Evolutionary conservation across 768 basidiomycete species (phyloP).

Genomic region (Clitopilus passeckerianus): DNA sequence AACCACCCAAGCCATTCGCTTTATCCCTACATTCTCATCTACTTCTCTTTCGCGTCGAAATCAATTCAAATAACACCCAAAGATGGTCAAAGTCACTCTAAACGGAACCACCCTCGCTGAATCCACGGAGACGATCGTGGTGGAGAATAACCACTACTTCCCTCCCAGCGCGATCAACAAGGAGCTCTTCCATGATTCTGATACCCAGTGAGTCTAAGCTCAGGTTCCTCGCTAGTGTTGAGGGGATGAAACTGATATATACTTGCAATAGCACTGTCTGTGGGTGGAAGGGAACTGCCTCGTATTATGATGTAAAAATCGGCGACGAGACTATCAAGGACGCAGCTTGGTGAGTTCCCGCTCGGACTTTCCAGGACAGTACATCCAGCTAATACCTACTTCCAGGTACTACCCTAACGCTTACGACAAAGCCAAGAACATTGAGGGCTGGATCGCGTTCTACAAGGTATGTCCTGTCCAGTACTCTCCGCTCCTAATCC

Average conservation of each 20-base stretch:
- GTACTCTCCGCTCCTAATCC: not conserved
- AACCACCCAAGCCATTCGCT: not conserved
- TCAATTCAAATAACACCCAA: conserved; percentile 1
- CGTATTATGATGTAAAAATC: conserved; percentile 58
- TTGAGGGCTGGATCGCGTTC: conserved; percentile 69
- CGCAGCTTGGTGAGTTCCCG: conserved; percentile 54
- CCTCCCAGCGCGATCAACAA: conserved; percentile 50
- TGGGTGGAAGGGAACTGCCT: conserved; percentile 70
- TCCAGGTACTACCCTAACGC: conserved; percentile 66
- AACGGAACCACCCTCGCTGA: conserved; percentile 54
- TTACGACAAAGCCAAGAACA: conserved; percentile 40
- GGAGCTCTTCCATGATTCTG: conserved; percentile 42
- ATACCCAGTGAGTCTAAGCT: conserved; percentile 48
- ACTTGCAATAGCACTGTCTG: conserved; percentile 41
- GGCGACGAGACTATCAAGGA: conserved; percentile 47
- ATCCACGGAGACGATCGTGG: conserved; percentile 43
- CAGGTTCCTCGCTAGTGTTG: not conserved
- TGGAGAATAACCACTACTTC: conserved; percentile 75
- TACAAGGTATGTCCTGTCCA: conserved; percentile 52
- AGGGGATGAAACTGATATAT: not conserved
- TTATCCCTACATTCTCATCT: not conserved
- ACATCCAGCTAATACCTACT: not conserved
- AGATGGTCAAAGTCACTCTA: conserved; percentile 46
- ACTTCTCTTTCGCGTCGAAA: not conserved
- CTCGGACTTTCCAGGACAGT: not conserved